Evolutionary conservation across 371 early-diverging fungal genomes (phyloP).

Genomic region (Polyrhizophydium stewartii): DNA sequence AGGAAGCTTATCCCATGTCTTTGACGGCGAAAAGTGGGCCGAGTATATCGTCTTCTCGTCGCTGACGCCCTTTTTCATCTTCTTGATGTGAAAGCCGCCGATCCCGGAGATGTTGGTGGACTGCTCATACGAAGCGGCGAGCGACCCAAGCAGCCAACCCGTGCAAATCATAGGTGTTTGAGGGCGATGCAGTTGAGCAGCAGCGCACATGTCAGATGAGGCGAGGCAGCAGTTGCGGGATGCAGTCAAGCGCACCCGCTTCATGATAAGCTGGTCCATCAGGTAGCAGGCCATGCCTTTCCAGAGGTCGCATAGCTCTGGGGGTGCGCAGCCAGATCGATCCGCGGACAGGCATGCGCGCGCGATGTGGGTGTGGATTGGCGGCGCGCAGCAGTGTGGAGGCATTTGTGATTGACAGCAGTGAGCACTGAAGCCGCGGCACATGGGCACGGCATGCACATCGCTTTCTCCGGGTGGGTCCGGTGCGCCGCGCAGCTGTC

Average conservation of each 20-base stretch:
- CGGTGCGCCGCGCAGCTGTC: no score
- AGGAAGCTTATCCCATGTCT: slow-evolving; percentile 13
- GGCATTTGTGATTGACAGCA: no score
- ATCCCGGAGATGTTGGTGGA: slow-evolving; percentile 13
- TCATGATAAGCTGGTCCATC: slow-evolving; percentile 11
- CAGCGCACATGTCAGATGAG: no score
- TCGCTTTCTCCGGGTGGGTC: no score
- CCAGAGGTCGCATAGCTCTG: slow-evolving; percentile 31
- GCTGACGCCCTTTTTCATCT: slow-evolving; percentile 1
- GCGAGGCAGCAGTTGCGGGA: no score
- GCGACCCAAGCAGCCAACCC: no score
- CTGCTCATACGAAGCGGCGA: no score
- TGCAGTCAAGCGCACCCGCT: slow-evolving; percentile 6
- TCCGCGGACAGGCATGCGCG: not conserved
- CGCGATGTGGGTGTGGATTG: not conserved
- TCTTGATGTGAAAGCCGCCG: slow-evolving; percentile 10
- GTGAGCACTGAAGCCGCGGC: no score
- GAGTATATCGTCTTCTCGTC: slow-evolving; percentile 2
- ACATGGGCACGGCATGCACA: no score
- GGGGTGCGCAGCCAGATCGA: not conserved
- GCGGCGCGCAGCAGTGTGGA: no score
- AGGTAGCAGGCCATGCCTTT: slow-evolving; percentile 20
- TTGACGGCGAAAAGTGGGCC: slow-evolving; percentile 4
- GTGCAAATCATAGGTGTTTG: no score
- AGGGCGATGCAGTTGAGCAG: no score